Percentiles rank a stretch among this genome's conserved stretches.
Evolutionary conservation across 2,329 filamentous ascomycete species (phyloP).

Genomic region (Aspergillus latus): DNA sequence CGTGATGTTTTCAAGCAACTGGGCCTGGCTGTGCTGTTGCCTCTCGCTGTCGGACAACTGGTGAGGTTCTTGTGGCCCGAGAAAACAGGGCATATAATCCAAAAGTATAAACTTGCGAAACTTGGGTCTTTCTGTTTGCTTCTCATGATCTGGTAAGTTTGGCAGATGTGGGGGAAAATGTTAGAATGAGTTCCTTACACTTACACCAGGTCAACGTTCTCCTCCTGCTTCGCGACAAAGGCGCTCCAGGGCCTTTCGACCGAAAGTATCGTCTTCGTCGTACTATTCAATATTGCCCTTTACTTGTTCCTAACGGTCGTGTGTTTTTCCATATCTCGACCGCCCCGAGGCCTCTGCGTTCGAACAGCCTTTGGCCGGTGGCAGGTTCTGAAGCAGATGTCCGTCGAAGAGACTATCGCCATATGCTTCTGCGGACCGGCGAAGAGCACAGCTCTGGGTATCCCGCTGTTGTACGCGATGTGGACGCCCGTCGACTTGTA

Average conservation of each 20-base stretch:
- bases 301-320: slow-evolving; percentile 64
- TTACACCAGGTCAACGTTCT: slow-evolving; percentile 37
- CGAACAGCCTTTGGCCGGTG: slow-evolving; percentile 3
- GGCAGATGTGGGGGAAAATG: neutral
- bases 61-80: slow-evolving; percentile 58
- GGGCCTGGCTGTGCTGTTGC: slow-evolving; percentile 65
- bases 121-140: slow-evolving; percentile 47
- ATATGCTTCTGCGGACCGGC: slow-evolving; percentile 72
- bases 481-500: slow-evolving; percentile 43
- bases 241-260: slow-evolving; percentile 60
- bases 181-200: neutral
- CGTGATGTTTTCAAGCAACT: slow-evolving; percentile 66
- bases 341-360: slow-evolving; percentile 26
- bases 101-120: slow-evolving; percentile 55
- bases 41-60: slow-evolving; percentile 62
- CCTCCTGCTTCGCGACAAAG: slow-evolving; percentile 58
- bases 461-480: slow-evolving; percentile 68
- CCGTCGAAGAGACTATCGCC: slow-evolving; percentile 64
- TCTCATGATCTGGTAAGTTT: slow-evolving; percentile 56
- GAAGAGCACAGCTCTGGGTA: slow-evolving; percentile 69
- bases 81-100: slow-evolving; percentile 41
- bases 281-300: slow-evolving; percentile 66
- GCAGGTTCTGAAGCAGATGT: slow-evolving; percentile 40
- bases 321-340: slow-evolving; percentile 51
- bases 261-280: slow-evolving; percentile 64